Base-by-base conservation (phyloP, 108 stramenopile genomes). In the Licmophora abbreviata region DNA sequence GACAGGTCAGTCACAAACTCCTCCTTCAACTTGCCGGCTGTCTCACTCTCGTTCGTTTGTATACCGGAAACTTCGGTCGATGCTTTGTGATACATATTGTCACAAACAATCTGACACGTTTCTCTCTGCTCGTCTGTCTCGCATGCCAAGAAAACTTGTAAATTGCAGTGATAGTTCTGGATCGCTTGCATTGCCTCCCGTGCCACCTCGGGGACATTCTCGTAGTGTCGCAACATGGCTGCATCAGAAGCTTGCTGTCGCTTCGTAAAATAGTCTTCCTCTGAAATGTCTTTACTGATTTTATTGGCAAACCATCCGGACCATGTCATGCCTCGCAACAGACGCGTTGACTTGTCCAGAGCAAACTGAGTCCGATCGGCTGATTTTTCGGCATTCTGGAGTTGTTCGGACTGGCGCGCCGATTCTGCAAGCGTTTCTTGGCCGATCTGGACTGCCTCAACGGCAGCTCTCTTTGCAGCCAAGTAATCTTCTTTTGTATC, bases 321-420 rank as follows among this genome's bases (percentile, higher is more conserved):
- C 79, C 74, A 81, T 1, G 74, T 74, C 79, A 81, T 81, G 9
- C 73, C 73, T 27, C 59, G 42, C 29, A 81, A 34, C 0, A 81
- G 23, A 18, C 79, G 58, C 31, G 38, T 52, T 4, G 75, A 76
- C 43, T 66, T 59, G 31, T 81, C 75, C 18, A 76, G 44, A 28
- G 55, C 68, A 48, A 71, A 74, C 34, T 68, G 46, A 24, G 66
- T 72, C 36, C 64, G 62, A 27, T 73, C 75, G 0, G 71, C 69
- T 27, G 67, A 10, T 18, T 57, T 33, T 32, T 69, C 61, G 23
- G 67, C 64, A 38, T 58, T 57, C 44, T 44, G 45, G 30, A 76
- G 25, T 59, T 74, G 70, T 47, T 81, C 79, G 8, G 66, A 68
- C 48, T 81, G 79, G 24, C 54, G 47, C n/a, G 48, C 32, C 9